These are phyloP conservation scores for Neurospora sp. DNA, from an alignment of 495 filamentous ascomycete species.

Conservation along the genomic window DNA sequence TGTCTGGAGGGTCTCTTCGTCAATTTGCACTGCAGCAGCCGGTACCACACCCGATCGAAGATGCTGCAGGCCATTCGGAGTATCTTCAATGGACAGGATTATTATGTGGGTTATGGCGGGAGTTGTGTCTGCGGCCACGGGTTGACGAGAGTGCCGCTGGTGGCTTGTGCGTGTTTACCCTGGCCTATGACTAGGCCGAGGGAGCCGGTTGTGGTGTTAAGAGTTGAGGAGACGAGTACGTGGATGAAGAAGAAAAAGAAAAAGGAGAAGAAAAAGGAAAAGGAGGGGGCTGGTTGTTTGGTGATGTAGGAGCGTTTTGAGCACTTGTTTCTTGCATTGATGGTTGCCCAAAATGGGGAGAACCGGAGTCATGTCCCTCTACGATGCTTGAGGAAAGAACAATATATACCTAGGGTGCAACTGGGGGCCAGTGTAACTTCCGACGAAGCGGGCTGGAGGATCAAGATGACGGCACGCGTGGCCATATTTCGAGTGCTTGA, in stretches of 20 bases:
- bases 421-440: too few relatives aligned
- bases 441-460: background rate
- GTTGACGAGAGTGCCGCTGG: background rate
- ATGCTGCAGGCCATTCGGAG: background rate
- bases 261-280: background rate
- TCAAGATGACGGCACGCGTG: background rate
- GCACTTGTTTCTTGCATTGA: background rate
- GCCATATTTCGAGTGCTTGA: background rate
- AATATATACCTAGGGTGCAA: background rate
- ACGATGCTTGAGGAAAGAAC: background rate
- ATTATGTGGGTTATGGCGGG: background rate
- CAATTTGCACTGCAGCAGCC: background rate
- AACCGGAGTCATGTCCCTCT: fast-evolving
- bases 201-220: background rate
- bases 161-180: background rate
- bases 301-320: background rate
- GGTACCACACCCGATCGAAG: background rate
- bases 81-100: background rate
- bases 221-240: background rate
- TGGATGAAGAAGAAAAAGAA: background rate
- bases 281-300: background rate
- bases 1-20: background rate
- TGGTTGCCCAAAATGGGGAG: background rate
- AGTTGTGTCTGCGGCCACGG: background rate
- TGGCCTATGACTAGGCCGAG: background rate